Conservation (phyloP, 768 basidiomycete genomes). For the Mycena filopes region DNA sequence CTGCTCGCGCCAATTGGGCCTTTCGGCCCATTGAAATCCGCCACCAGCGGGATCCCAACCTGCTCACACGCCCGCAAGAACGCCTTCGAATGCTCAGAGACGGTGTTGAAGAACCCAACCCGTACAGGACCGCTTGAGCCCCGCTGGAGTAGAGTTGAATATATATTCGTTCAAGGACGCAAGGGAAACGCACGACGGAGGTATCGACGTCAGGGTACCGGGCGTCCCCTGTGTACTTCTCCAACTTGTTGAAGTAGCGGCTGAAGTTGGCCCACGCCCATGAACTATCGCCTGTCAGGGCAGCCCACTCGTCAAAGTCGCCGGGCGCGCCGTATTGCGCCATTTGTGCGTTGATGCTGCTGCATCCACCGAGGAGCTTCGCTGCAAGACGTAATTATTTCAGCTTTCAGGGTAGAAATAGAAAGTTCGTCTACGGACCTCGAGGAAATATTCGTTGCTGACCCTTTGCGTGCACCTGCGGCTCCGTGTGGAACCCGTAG, state of each 20-base stretch:
- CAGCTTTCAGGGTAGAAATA: not conserved
- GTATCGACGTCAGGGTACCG: conserved; percentile 63
- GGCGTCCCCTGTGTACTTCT: conserved; percentile 63
- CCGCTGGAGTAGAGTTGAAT: conserved; percentile 35
- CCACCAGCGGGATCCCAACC: conserved; percentile 66
- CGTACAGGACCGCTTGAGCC: conserved; percentile 67
- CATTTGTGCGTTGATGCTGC: conserved; percentile 68
- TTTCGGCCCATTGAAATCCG: conserved; percentile 69
- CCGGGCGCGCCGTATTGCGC: conserved; percentile 76
- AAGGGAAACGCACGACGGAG: conserved; percentile 27
- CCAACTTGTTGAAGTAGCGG: conserved; percentile 74
- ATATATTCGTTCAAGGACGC: too few species aligned
- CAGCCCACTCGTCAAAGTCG: conserved; percentile 78
- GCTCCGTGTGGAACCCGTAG: conserved; percentile 66
- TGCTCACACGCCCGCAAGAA: conserved; percentile 67
- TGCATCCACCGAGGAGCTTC: conserved; percentile 78
- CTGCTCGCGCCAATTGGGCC: conserved; percentile 73
- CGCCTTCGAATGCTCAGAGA: conserved; percentile 55
- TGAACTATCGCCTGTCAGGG: conserved; percentile 61
- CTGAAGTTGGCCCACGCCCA: conserved; percentile 72
- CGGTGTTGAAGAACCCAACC: conserved; percentile 65
- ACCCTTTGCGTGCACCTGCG: conserved; percentile 60
- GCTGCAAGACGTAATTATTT: conserved; percentile 45
- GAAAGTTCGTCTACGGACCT: conserved; percentile 49
- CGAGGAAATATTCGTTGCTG: conserved; percentile 70